These are phyloP conservation scores for Fusarium devonianum DNA, from an alignment of 2,329 filamentous ascomycete genomes.

Conservation along the genomic window DNA sequence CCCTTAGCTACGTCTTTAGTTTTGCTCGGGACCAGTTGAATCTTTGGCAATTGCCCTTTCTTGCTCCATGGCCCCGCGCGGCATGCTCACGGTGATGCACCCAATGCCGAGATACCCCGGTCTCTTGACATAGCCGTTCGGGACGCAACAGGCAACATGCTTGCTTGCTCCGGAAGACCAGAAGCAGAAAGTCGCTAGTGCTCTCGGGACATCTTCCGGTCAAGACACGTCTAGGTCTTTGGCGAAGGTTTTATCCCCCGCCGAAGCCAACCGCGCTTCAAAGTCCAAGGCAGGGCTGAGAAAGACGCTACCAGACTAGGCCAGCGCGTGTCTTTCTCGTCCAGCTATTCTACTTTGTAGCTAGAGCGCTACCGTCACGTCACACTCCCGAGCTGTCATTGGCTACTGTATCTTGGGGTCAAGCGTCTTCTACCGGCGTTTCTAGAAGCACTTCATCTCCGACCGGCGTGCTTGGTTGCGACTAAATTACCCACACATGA, in stretches of 20 bases:
- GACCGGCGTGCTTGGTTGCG: slow-evolving; percentile 13
- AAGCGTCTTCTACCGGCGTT: slow-evolving; percentile 34
- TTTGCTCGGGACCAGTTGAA: background rate
- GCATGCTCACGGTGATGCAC: background rate
- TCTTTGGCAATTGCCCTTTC: background rate
- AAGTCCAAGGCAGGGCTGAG: slow-evolving; percentile 37
- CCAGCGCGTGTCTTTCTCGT: slow-evolving; percentile 3
- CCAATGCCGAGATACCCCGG: slow-evolving; percentile 7
- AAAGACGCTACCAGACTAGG: background rate
- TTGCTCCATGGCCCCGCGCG: background rate
- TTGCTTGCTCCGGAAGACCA: slow-evolving; percentile 9
- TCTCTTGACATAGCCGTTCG: slow-evolving; percentile 4
- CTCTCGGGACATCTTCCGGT: no score
- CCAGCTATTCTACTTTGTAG: slow-evolving; percentile 20
- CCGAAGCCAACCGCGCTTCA: background rate
- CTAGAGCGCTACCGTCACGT: slow-evolving; percentile 13
- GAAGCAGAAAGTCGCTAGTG: slow-evolving; percentile 1
- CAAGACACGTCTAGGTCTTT: no score
- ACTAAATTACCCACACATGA: slow-evolving; percentile 8
- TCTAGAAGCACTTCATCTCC: slow-evolving; percentile 40
- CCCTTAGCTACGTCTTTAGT: slow-evolving; percentile 2
- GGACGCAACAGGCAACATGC: slow-evolving; percentile 15
- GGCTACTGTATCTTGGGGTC: slow-evolving; percentile 11
- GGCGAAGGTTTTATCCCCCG: background rate
- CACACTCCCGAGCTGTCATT: slow-evolving; percentile 19